phyloP scores from a whole-genome alignment of 1,284 basidiomycete species.

The Boletus sp. region DNA sequence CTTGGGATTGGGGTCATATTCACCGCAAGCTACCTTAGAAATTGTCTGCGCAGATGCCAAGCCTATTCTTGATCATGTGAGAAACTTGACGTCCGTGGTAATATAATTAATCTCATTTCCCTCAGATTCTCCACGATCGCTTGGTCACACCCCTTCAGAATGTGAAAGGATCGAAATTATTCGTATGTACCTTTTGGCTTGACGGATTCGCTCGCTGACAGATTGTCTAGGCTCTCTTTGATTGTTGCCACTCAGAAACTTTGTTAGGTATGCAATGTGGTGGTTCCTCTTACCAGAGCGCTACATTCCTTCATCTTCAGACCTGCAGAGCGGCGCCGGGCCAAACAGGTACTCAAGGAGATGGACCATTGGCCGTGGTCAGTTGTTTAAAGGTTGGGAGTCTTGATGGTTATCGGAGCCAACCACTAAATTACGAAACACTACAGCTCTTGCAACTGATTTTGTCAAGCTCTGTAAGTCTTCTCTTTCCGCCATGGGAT shows the following conservation, averaged over 20 bases:
- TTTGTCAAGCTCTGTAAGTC: slow-evolving; percentile 20
- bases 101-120: neutral
- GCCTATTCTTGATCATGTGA: slow-evolving; percentile 29
- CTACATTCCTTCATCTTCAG: slow-evolving; percentile 12
- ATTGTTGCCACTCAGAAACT: slow-evolving; percentile 39
- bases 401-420: neutral
- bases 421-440: neutral
- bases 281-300: neutral
- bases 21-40: slow-evolving; percentile 21
- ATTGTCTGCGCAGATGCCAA: slow-evolving; percentile 29
- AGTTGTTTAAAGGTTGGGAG: slow-evolving; percentile 23
- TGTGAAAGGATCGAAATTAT: slow-evolving; percentile 25
- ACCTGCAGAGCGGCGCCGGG: slow-evolving; percentile 19
- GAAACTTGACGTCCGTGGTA: neutral
- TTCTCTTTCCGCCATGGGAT: neutral
- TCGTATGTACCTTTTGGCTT: slow-evolving; percentile 18
- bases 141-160: slow-evolving; percentile 26
- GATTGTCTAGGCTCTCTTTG: slow-evolving; percentile 30
- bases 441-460: slow-evolving; percentile 12
- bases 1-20: neutral
- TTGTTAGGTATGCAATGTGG: slow-evolving; percentile 27
- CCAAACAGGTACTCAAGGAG: slow-evolving; percentile 25
- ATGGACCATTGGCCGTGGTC: slow-evolving; percentile 26
- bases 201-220: slow-evolving; percentile 3
- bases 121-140: slow-evolving; percentile 27